Percentiles rank a stretch among this genome's conserved stretches.
phyloP scores from a whole-genome alignment of 2,329 filamentous ascomycete species.

The Pseudohalonectria lignicola region DNA sequence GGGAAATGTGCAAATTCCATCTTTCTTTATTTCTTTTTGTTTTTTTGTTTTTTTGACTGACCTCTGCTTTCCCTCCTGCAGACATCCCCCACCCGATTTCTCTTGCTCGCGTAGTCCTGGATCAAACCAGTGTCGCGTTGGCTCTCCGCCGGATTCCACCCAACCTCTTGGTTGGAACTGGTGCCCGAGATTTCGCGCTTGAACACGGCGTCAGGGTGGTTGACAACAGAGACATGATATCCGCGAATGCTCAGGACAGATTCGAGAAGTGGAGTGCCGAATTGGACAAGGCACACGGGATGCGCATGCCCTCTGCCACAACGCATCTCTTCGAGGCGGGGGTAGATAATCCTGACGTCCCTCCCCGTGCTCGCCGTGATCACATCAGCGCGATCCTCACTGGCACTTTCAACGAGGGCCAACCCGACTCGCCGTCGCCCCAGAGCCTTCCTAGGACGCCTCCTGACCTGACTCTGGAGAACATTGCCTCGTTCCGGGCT shows the following conservation, averaged over 20 bases:
- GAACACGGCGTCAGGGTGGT: constrained; percentile 65
- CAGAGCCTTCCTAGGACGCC: no score
- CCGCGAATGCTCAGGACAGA: constrained; percentile 65
- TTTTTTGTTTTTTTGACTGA: background rate
- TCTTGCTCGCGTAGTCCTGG: constrained; percentile 72
- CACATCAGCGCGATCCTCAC: constrained; percentile 43
- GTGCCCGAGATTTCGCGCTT: constrained; percentile 76
- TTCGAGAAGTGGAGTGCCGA: constrained; percentile 72
- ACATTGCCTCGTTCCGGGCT: background rate
- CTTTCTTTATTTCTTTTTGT: background rate
- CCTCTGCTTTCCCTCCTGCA: constrained; percentile 20
- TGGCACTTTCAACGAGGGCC: constrained; percentile 51
- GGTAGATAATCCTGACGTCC: no score
- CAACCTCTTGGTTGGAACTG: constrained; percentile 78
- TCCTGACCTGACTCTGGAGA: background rate
- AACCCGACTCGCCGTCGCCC: constrained; percentile 41
- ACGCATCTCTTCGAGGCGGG: no score
- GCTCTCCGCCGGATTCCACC: constrained; percentile 83
- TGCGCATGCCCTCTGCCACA: constrained; percentile 4
- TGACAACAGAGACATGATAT: constrained; percentile 69
- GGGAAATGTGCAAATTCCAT: no score
- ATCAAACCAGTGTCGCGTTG: constrained; percentile 64
- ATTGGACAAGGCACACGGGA: constrained; percentile 32
- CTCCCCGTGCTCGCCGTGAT: constrained; percentile 24
- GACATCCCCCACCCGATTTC: constrained; percentile 90